Evolutionary conservation across 306 rosid species (phyloP), one percentile per base, ranked within the genome.

Genomic region (Alnus glutinosa): DNA sequence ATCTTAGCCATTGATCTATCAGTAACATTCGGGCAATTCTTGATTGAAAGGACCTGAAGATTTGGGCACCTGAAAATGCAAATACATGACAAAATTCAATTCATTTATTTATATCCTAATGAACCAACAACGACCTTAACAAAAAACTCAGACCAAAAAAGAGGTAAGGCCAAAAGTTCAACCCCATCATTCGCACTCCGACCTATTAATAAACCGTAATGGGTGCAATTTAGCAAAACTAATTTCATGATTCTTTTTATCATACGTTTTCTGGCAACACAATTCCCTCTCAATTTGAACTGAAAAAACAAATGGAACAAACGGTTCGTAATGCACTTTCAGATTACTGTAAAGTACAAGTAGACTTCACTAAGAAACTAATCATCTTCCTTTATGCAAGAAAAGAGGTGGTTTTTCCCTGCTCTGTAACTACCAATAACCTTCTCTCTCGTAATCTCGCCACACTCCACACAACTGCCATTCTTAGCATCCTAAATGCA

Each of bases 11-110:
- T 91, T 18, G 97, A 88, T 73, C 66, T 81, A 82, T 91, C 96
- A 34, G 97, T 95, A 73, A 86, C 92, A 82, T 79, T 88, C 50
- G 92, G 89, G 81, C 96, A 89, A 85, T 92, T 89, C 87, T 86
- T 90, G 89, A 92, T 85, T 14, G 91, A 81, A 79, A 92, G 88
- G 86, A 92, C 86, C 89, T 92, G 91, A 78, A 93, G 90, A 57
- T 89, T 88, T 34, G 87, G 90, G 74, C 96, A 92, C 80, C 97
- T 90, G 78, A 83, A 81, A 62, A 72, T 80, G 57, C 64, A 82
- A 75, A 62, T 51, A 75, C 37, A 82, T 19, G 7, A 50, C 28
- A 55, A 67, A 44, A 18, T 57, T 50, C 76, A 73, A 58, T 42
- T 50, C 12, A 42, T 36, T 4, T 9, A 55, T 15, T 34, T 58